Base-by-base conservation (phyloP, 2,329 filamentous ascomycete species). In the Fusarium liriodendri region DNA sequence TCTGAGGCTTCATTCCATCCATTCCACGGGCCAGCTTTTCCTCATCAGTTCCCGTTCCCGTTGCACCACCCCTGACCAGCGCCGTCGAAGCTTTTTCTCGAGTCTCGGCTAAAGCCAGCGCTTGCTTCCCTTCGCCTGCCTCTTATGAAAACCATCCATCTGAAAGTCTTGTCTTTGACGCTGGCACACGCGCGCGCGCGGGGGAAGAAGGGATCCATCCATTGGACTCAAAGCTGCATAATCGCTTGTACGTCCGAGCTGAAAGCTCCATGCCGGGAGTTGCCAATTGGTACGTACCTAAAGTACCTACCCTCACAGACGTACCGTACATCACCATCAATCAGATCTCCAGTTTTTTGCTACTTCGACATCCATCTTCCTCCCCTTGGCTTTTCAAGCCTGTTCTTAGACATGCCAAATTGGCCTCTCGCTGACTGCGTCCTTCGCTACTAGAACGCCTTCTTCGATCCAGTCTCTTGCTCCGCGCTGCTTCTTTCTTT, bases 211-310 rank as follows among this genome's bases (percentile, higher is more conserved):
- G 54, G 47, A 13, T 29, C 18, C 47, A 52, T 52, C 47, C 47
- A 58, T 37, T 35, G 58, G 64, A 52, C 25, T 27, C 18, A 66
- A 66, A 62, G 42, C 37, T 63, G 65, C 71, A 71, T 58, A 35
- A 62, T 38, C 38, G 37, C 58, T 45, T 61, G 45, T 27, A 25
- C 27, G 25, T 25, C 37, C 70, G 37, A 64, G 66, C 66, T 71
- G 32, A 45, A 62, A 62, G 61, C 50, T 57, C 47, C 42, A 52
- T 42, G 66, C 45, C 42, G 58, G 29, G 62, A 57, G 35, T 54
- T 47, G 45, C 74, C 68, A 74, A 75, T 72, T 64, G 72, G 72
- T 74, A 74, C 72, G 72, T 74, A 74, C 71, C 65, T 33, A 16
- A 2, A 32, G 29, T 32, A 32, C n/a, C 38, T 42, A 22, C 22